Evolutionary conservation across 148 eudicot genomes (phyloP).

Genomic region (Fagopyrum homotropicum): DNA sequence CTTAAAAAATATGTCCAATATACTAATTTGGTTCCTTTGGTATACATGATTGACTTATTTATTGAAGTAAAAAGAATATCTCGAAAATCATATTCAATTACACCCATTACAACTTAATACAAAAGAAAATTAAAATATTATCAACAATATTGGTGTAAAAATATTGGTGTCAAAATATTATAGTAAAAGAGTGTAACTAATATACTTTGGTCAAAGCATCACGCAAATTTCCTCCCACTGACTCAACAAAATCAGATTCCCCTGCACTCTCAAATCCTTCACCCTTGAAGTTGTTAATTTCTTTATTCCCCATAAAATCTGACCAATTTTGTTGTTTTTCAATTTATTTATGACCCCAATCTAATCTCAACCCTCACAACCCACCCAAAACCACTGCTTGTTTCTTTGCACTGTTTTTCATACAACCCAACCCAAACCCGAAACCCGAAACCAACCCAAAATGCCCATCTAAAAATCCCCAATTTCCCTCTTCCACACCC

Average conservation of each 20-base stretch:
- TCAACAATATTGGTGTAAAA: too few species aligned
- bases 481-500: background rate
- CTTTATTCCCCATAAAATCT: constrained; percentile 1
- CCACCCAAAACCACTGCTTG: background rate
- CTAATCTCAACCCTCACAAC: background rate
- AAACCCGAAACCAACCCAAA: background rate
- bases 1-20: too few species aligned
- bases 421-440: background rate
- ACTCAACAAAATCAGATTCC: constrained; percentile 2
- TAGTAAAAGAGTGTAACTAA: background rate
- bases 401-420: constrained; percentile 9
- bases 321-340: background rate
- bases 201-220: background rate
- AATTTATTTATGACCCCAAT: background rate
- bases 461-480: background rate
- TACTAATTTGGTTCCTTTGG: too few species aligned
- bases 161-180: too few species aligned
- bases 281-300: background rate
- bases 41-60: too few species aligned
- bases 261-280: background rate
- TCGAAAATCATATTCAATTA: too few species aligned
- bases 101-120: too few species aligned
- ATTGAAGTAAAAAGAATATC: too few species aligned
- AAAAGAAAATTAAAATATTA: too few species aligned
- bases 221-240: constrained; percentile 1